Conservation (phyloP, 2,329 filamentous ascomycete genomes). For the Dactylellina leptospora region DNA sequence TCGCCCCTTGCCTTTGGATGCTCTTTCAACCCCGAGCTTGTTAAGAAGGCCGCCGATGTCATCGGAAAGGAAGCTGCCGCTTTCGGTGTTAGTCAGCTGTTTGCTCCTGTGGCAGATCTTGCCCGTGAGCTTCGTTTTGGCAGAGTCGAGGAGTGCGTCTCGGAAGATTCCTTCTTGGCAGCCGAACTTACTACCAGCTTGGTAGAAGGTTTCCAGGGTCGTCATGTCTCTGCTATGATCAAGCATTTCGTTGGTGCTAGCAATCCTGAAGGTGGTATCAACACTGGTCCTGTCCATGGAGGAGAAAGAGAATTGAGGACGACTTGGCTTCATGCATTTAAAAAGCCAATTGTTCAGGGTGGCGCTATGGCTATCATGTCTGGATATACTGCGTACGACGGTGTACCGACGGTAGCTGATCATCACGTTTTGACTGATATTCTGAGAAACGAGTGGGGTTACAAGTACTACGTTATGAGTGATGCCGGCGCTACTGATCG, state of each 20-base stretch:
- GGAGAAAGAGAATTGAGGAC: slow-evolving; percentile 68
- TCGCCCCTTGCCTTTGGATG: slow-evolving; percentile 77
- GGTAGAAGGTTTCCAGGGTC: slow-evolving; percentile 70
- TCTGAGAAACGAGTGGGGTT: slow-evolving; percentile 76
- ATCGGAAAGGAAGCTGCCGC: slow-evolving; percentile 73
- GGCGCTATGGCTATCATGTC: slow-evolving; percentile 76
- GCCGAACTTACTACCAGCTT: slow-evolving; percentile 73
- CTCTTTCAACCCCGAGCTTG: slow-evolving; percentile 72
- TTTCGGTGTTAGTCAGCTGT: slow-evolving; percentile 76
- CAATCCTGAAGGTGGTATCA: slow-evolving; percentile 75
- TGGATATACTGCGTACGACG: slow-evolving; percentile 78
- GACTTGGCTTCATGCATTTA: slow-evolving; percentile 70
- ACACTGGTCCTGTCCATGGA: slow-evolving; percentile 70
- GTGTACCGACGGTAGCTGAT: slow-evolving; percentile 73
- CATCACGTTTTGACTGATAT: slow-evolving; percentile 74
- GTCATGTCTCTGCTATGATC: slow-evolving; percentile 74
- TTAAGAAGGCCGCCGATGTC: slow-evolving; percentile 72
- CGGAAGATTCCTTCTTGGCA: slow-evolving; percentile 73
- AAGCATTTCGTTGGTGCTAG: slow-evolving; percentile 79
- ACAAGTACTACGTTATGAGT: slow-evolving; percentile 71
- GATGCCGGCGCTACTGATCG: slow-evolving; percentile 71
- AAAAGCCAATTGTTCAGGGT: slow-evolving; percentile 74
- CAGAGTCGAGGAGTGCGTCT: slow-evolving; percentile 77
- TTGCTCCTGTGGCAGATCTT: slow-evolving; percentile 75
- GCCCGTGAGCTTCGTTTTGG: slow-evolving; percentile 76